phyloP scores from a whole-genome alignment of 2,329 filamentous ascomycete species.

The Paracorniculantispora psalliotae region DNA sequence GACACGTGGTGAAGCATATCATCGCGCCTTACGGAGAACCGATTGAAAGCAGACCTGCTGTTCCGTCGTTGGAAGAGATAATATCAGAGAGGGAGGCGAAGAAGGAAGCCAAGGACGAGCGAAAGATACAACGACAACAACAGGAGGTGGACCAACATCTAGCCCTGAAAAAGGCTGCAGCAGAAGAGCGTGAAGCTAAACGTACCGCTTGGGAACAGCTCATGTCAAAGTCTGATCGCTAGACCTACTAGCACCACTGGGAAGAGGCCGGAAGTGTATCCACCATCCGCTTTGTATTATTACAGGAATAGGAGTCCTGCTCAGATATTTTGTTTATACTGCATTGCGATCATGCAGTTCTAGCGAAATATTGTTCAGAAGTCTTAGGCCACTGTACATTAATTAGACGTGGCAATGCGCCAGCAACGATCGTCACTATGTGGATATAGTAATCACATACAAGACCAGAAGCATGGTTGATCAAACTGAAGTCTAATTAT shows the following conservation, averaged over 20 bases:
- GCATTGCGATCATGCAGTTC: too few species aligned
- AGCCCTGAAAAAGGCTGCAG: slow-evolving; percentile 21
- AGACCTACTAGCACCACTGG: not conserved
- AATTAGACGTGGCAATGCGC: not conserved
- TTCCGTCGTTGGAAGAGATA: slow-evolving; percentile 61
- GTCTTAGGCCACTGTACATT: not conserved
- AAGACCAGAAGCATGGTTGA: not conserved
- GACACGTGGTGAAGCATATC: slow-evolving; percentile 70
- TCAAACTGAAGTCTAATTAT: not conserved
- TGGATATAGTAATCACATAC: not conserved
- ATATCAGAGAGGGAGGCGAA: slow-evolving; percentile 49
- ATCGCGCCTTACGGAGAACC: slow-evolving; percentile 63
- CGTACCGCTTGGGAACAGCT: slow-evolving; percentile 17
- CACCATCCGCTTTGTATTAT: not conserved
- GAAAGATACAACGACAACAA: slow-evolving; percentile 31
- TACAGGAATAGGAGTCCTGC: not conserved
- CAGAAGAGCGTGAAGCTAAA: slow-evolving; percentile 22
- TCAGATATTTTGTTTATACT: too few species aligned
- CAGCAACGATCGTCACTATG: not conserved
- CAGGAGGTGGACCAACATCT: slow-evolving; percentile 17
- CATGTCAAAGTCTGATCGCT: not conserved
- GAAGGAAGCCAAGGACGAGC: slow-evolving; percentile 52
- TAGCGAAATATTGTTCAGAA: not conserved
- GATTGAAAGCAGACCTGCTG: slow-evolving; percentile 58
- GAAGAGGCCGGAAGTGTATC: not conserved